phyloP scores from a whole-genome alignment of 2,329 filamentous ascomycete species.

The Pseudocercospora fijiensis region DNA sequence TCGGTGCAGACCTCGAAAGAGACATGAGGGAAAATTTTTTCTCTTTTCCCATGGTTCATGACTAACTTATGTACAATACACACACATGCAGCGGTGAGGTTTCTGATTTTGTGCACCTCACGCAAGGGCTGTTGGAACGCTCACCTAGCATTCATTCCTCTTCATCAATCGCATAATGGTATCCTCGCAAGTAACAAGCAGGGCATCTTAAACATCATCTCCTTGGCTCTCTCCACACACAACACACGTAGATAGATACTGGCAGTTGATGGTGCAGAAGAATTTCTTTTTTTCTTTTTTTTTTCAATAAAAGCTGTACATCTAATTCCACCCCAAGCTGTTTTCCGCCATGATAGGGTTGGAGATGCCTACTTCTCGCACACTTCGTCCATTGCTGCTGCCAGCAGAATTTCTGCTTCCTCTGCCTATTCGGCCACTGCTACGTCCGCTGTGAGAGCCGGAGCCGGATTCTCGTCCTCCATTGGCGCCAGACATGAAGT shows the following conservation, averaged over 20 bases:
- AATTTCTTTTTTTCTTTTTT: not conserved
- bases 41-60: not conserved
- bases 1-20: too few species aligned
- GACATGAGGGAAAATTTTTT: not conserved
- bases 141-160: too few species aligned
- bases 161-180: not conserved
- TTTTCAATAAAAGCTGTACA: not conserved
- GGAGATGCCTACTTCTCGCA: constrained; percentile 73
- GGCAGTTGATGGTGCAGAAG: not conserved
- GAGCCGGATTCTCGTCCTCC: constrained; percentile 37
- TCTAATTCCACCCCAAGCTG: constrained; percentile 87
- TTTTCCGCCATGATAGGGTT: constrained; percentile 91
- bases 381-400: constrained; percentile 66
- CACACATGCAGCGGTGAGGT: not conserved
- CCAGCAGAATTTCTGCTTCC: constrained; percentile 52
- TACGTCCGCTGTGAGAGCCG: constrained; percentile 34
- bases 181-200: not conserved
- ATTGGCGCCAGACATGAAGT: constrained; percentile 68
- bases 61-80: not conserved
- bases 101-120: not conserved
- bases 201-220: not conserved
- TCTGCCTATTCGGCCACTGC: constrained; percentile 45
- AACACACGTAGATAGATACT: not conserved
- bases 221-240: not conserved
- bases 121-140: not conserved